Percentiles rank a stretch among this genome's conserved stretches.
Conservation (phyloP, 176 grass and related monocot species). For the Carex littledalei region DNA sequence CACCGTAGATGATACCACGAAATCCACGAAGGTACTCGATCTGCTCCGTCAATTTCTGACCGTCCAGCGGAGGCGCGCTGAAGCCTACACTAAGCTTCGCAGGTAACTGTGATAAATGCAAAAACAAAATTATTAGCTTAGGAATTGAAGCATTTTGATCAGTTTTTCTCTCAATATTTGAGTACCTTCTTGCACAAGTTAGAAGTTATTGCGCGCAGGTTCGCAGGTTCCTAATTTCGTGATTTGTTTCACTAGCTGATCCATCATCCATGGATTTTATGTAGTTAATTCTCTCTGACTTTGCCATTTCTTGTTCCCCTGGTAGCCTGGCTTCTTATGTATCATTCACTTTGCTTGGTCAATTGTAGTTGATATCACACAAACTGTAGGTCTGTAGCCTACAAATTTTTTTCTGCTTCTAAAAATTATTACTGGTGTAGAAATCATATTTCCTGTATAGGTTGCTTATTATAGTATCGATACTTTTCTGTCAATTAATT, state of each 20-base stretch:
- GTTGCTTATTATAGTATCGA: background rate
- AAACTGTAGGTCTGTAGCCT: background rate
- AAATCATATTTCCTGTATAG: background rate
- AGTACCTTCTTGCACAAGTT: background rate
- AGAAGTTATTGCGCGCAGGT: background rate
- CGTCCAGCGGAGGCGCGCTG: slow-evolving; percentile 77
- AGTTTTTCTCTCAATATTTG: background rate
- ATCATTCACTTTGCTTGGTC: background rate
- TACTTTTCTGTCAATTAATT: background rate
- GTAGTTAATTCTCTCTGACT: background rate
- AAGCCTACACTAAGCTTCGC: slow-evolving; percentile 74
- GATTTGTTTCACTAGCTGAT: background rate
- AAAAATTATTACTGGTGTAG: background rate
- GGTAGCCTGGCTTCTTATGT: background rate
- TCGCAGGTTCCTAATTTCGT: background rate
- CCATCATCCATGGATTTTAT: no score
- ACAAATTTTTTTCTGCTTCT: background rate
- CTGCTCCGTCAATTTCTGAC: slow-evolving; percentile 74
- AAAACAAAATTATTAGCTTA: background rate
- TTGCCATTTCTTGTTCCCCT: background rate
- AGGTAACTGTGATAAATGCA: slow-evolving; percentile 36
- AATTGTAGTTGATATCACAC: background rate
- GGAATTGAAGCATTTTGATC: background rate
- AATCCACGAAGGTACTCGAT: slow-evolving; percentile 30
- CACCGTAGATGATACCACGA: background rate